These are phyloP conservation scores for Leccinum ochraceum DNA, from an alignment of 768 basidiomycete genomes.

Conservation along the genomic window DNA sequence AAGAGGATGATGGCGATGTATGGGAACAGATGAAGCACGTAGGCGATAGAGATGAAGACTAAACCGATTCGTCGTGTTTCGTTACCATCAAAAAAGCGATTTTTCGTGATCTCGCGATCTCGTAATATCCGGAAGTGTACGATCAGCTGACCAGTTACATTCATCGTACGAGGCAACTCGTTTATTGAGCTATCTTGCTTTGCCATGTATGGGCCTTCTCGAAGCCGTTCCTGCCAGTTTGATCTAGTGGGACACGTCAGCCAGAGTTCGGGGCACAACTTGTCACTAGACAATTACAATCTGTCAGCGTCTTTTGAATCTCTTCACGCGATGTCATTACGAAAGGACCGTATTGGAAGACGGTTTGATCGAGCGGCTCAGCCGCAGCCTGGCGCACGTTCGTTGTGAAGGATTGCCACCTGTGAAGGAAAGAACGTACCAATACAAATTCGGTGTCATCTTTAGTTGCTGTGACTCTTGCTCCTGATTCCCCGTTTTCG, in stretches of 20 bases:
- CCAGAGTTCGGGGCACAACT: background rate
- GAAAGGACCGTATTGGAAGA: constrained; percentile 86
- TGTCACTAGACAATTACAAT: constrained; percentile 54
- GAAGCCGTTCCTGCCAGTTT: constrained; percentile 80
- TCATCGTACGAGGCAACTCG: background rate
- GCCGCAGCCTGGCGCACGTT: constrained; percentile 61
- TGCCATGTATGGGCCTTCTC: constrained; percentile 88
- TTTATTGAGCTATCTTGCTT: constrained; percentile 64
- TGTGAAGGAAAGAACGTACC: constrained; percentile 39
- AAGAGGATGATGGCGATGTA: constrained; percentile 56
- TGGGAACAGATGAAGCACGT: constrained; percentile 68
- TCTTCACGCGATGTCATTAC: constrained; percentile 84
- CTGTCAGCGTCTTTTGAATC: constrained; percentile 77
- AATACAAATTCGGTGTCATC: constrained; percentile 75
- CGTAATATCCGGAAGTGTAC: background rate
- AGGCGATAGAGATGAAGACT: constrained; percentile 39
- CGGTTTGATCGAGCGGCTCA: constrained; percentile 85
- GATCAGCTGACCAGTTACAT: background rate
- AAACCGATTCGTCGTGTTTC: background rate
- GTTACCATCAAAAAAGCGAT: background rate
- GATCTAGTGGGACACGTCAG: constrained; percentile 47
- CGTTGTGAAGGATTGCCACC: background rate
- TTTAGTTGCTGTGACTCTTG: constrained; percentile 56
- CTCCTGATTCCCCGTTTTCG: constrained; percentile 60
- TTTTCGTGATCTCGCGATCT: background rate